These are phyloP conservation scores for Phytophthora megakarya DNA, from an alignment of 352 stramenopile genomes.

Conservation along the genomic window DNA sequence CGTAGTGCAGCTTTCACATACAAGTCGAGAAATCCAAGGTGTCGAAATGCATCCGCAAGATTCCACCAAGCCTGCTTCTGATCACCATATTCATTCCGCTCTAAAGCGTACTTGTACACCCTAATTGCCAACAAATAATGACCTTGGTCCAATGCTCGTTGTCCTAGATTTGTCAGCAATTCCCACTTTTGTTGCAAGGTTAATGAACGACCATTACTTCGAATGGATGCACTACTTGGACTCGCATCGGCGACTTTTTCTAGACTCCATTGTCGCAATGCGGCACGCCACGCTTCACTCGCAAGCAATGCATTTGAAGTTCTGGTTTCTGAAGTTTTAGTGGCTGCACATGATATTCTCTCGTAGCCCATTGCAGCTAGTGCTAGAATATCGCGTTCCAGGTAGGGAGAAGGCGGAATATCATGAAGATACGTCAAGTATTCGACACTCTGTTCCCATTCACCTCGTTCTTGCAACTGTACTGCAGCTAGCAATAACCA, in stretches of 20 bases:
- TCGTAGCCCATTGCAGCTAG: slow-evolving; percentile 66
- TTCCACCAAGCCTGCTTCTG: slow-evolving; percentile 46
- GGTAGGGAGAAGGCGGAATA: slow-evolving; percentile 50
- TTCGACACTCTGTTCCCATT: slow-evolving; percentile 58
- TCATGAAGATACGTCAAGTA: slow-evolving; percentile 71
- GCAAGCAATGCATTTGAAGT: slow-evolving; percentile 12
- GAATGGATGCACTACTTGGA: background rate
- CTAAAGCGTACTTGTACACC: slow-evolving; percentile 53
- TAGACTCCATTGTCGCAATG: slow-evolving; percentile 55
- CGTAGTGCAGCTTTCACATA: slow-evolving; percentile 48
- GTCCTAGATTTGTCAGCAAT: slow-evolving; percentile 53
- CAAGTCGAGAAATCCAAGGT: slow-evolving; percentile 58
- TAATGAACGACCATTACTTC: slow-evolving; percentile 6
- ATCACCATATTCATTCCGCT: slow-evolving; percentile 17
- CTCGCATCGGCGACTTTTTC: slow-evolving; percentile 26
- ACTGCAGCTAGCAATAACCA: slow-evolving; percentile 68
- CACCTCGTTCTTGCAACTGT: slow-evolving; percentile 59
- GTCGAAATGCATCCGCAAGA: slow-evolving; percentile 66
- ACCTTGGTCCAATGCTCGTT: slow-evolving; percentile 43
- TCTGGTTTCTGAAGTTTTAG: background rate
- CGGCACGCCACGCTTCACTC: slow-evolving; percentile 64
- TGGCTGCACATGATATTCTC: slow-evolving; percentile 7
- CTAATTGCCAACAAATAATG: slow-evolving; percentile 63
- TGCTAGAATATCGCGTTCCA: slow-evolving; percentile 62
- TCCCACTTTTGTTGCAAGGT: slow-evolving; percentile 46